Base-by-base conservation (phyloP, 2,329 filamentous ascomycete genomes). In the Colletotrichum euphorbiae region DNA sequence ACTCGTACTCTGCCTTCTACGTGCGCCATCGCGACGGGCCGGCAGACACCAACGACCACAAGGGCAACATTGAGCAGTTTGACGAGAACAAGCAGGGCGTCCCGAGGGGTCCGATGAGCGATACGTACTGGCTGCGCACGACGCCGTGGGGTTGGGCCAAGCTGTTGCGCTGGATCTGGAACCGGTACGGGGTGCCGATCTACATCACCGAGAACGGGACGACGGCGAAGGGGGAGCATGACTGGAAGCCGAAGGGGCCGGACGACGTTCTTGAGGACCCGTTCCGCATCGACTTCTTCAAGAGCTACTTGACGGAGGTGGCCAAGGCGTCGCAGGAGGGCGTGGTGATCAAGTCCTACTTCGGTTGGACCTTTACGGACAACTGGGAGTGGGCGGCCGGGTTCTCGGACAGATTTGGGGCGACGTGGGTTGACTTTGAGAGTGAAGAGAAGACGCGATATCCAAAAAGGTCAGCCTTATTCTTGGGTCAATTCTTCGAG, bases 341-440 rank as follows among this genome's bases (percentile, higher is more conserved):
- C 0, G 74, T 80, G 2, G 72, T 80, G 8, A 78, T 81, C 57
- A 77, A 78, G 59, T 78, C 75, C 2, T 81, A 81, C 59, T 81
- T 82, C 65, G 80, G 73, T 0, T 82, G 80, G 80, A 80, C 78
- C 0, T 80, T 81, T 46, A 77, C 76, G 0, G 80, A 82, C 59
- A 82, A 82, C n/a, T 81, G 80, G 79, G 77, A 82, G 67, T 82
- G 80, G 80, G 77, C 79, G n/a, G 78, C 77, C 1, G 80, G 80
- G 0, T 81, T 73, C 60, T 77, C 75, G 0, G 79, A 80, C 64
- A 72, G 80, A 1, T 82, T 82, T 45, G 80, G 80, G 0, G 76
- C 76, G 8, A 80, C 78, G 0, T 82, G 79, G 78, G 74, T 82
- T 5, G 79, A 82, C 61, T 81, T 79, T 60, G 74, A 79, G 21